A percentile compares a stretch with the other conserved stretches of the same genome.
Conservation (phyloP, 305 asterid genomes). For the Rubia tinctorum region DNA sequence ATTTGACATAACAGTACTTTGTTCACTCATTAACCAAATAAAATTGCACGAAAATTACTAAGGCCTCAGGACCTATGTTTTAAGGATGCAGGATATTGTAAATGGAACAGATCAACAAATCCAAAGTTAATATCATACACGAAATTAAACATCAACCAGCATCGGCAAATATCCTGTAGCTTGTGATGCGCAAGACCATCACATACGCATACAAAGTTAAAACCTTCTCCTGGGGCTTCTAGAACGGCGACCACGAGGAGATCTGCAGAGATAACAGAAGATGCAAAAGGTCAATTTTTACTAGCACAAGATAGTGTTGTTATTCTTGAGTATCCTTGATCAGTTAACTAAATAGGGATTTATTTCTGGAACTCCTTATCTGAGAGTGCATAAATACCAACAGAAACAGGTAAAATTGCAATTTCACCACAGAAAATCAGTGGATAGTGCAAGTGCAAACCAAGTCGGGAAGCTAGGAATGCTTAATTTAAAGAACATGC, state of each 20-base stretch:
- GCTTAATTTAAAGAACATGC: neutral
- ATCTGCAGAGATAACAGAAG: conserved; percentile 41
- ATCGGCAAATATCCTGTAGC: neutral
- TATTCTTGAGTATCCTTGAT: neutral
- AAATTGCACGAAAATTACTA: neutral
- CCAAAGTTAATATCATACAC: conserved; percentile 10
- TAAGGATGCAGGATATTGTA: neutral
- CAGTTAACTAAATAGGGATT: neutral
- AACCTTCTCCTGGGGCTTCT: conserved; percentile 93
- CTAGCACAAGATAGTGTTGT: neutral
- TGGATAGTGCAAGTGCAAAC: neutral
- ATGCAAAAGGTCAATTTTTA: neutral
- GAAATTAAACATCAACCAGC: conserved; percentile 9
- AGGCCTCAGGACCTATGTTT: neutral
- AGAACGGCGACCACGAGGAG: conserved; percentile 86
- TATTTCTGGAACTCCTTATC: neutral
- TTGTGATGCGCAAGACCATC: neutral
- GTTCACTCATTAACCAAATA: neutral
- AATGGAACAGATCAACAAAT: neutral
- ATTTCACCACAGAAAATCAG: neutral
- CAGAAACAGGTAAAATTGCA: neutral
- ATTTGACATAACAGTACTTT: neutral
- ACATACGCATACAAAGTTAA: conserved; percentile 23
- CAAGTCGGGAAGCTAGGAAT: neutral
- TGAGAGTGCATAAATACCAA: neutral